Evolutionary conservation across 2,329 filamentous ascomycete genomes (phyloP).

Genomic region (Orbilia quercus): DNA sequence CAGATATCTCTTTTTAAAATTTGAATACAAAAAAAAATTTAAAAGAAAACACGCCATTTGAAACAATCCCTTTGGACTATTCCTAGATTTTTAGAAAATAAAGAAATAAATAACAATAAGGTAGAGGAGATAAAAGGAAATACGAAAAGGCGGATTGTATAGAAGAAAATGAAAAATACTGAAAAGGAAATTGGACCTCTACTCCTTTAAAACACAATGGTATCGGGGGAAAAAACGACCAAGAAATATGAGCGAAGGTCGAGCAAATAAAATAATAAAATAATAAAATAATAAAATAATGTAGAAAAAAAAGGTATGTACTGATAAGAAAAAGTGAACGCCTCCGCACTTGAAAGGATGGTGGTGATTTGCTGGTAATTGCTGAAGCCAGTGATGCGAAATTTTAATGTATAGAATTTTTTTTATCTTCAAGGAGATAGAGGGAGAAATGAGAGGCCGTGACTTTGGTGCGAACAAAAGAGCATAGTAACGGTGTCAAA

Average conservation of each 20-base stretch:
- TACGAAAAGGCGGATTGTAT: constrained; percentile 9
- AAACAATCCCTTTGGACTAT: constrained; percentile 5
- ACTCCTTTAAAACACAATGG: constrained; percentile 45
- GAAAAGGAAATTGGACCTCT: constrained; percentile 24
- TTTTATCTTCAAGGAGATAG: neutral
- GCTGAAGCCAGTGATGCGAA: neutral
- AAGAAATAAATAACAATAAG: constrained; percentile 1
- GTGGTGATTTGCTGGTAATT: constrained; percentile 10
- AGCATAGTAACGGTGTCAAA: neutral
- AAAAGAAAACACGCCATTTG: neutral
- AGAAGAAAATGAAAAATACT: constrained; percentile 10
- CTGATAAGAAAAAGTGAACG: neutral
- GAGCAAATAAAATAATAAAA: neutral
- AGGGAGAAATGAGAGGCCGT: constrained; percentile 12
- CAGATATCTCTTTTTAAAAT: constrained; percentile 20
- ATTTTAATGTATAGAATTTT: neutral
- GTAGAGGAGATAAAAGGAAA: neutral
- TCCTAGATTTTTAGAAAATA: constrained; percentile 7
- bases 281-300: neutral
- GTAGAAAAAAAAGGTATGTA: neutral
- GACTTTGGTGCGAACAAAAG: neutral
- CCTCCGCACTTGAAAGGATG: constrained; percentile 1
- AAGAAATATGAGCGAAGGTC: neutral
- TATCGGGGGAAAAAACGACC: constrained; percentile 22
- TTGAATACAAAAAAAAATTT: constrained; percentile 2